These are phyloP conservation scores for Alternaria sp. DNA, from an alignment of 2,329 filamentous ascomycete species.

Conservation along the genomic window DNA sequence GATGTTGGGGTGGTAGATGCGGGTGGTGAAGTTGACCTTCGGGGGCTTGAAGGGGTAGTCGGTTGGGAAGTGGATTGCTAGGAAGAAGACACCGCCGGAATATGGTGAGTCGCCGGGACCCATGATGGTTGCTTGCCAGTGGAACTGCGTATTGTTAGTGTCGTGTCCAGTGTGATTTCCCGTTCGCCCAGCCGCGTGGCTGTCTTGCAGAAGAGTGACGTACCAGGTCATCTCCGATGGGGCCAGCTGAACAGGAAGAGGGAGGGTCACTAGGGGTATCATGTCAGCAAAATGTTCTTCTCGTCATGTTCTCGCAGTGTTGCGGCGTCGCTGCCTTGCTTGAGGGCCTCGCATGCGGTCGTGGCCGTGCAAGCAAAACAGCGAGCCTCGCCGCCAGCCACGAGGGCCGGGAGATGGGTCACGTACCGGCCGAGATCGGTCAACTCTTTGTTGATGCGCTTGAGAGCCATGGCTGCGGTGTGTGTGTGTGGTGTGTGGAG, in stretches of 20 bases:
- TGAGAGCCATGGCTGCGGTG: conserved; percentile 73
- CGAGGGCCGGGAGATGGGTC: conserved; percentile 17
- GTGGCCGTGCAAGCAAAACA: conserved; percentile 48
- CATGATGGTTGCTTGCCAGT: conserved; percentile 99
- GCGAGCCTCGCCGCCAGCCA: conserved; percentile 20
- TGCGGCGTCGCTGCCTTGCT: conserved; percentile 18
- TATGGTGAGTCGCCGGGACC: conserved; percentile 97
- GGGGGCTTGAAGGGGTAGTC: conserved; percentile 99
- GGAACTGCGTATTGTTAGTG: conserved; percentile 70
- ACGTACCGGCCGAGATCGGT: conserved; percentile 84
- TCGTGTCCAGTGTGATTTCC: conserved; percentile 10
- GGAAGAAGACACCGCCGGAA: conserved; percentile 98
- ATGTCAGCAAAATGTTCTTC: conserved; percentile 41
- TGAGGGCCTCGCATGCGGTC: conserved; percentile 41
- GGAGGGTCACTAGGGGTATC: conserved; percentile 79
- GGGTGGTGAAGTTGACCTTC: conserved; percentile 99
- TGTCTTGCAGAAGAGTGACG: conserved; percentile 50
- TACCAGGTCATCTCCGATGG: conserved; percentile 98
- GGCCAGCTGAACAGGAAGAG: conserved; percentile 97
- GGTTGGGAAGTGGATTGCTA: conserved; percentile 98
- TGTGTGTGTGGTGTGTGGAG: conserved; percentile 24
- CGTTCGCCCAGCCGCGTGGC: conserved; percentile 29
- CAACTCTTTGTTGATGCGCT: conserved; percentile 95
- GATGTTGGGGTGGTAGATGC: conserved; percentile 99
- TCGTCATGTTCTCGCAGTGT: conserved; percentile 11